Conservation (phyloP, 805 yeast species). For the Metschnikowia kofuensis region DNA sequence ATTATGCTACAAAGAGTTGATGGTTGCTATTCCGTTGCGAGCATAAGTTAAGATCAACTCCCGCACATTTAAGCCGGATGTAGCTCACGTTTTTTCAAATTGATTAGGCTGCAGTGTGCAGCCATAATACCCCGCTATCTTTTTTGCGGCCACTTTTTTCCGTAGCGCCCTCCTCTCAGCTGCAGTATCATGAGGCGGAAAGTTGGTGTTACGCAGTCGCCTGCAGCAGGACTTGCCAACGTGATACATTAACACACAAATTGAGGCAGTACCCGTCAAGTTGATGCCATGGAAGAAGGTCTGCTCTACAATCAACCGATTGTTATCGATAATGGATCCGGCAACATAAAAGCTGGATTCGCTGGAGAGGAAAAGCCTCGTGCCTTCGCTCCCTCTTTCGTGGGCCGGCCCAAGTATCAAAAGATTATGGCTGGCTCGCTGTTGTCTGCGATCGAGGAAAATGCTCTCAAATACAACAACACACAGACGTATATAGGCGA, state of each 20-base stretch:
- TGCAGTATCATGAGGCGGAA: not conserved
- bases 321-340: slow-evolving; percentile 66
- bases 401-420: slow-evolving; percentile 83
- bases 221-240: not conserved
- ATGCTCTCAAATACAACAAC: slow-evolving; percentile 16
- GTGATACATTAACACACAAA: not conserved
- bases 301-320: slow-evolving; percentile 43
- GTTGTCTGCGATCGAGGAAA: slow-evolving; percentile 17
- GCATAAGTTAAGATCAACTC: no score
- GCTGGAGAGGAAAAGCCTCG: slow-evolving; percentile 89
- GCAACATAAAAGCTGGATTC: slow-evolving; percentile 81
- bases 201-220: not conserved
- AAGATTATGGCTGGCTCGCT: slow-evolving; percentile 67
- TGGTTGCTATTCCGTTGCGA: no score
- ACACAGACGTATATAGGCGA: slow-evolving; percentile 69
- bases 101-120: not conserved
- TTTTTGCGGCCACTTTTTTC: not conserved
- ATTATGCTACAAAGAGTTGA: no score
- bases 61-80: no score
- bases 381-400: slow-evolving; percentile 55
- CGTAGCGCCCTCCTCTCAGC: not conserved
- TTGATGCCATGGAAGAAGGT: slow-evolving; percentile 17
- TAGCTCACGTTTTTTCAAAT: no score
- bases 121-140: not conserved
- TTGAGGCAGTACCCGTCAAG: not conserved